These are phyloP conservation scores for Tolypocladium ovalisporum DNA, from an alignment of 2,329 filamentous ascomycete genomes.

Conservation along the genomic window DNA sequence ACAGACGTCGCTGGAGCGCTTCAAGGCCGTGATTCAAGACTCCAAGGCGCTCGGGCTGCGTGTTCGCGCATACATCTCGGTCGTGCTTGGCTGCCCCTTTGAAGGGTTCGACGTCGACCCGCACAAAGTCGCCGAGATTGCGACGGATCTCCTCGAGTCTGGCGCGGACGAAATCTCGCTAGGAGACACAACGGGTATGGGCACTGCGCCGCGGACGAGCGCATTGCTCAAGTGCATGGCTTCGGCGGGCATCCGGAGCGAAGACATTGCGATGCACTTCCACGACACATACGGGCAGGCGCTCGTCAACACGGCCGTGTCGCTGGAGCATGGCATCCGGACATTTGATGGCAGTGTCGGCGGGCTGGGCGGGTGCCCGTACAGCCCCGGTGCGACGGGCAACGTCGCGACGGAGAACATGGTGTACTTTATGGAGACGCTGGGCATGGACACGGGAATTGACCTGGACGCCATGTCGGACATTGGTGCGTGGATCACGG, in stretches of 20 bases:
- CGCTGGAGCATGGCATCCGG: slow-evolving; percentile 64
- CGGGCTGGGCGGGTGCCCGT: slow-evolving; percentile 76
- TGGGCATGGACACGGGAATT: slow-evolving; percentile 66
- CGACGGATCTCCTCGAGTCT: slow-evolving; percentile 64
- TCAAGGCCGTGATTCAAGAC: slow-evolving; percentile 57
- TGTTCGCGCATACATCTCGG: slow-evolving; percentile 71
- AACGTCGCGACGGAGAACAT: slow-evolving; percentile 81
- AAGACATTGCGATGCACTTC: slow-evolving; percentile 73
- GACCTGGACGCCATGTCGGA: slow-evolving; percentile 55
- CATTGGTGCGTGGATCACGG: slow-evolving; percentile 63
- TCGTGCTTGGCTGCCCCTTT: slow-evolving; percentile 72
- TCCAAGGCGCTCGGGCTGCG: slow-evolving; percentile 55
- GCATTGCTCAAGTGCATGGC: slow-evolving; percentile 54
- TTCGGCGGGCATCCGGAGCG: slow-evolving; percentile 55
- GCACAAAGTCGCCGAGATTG: slow-evolving; percentile 53
- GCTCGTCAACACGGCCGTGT: slow-evolving; percentile 69
- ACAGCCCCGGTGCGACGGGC: slow-evolving; percentile 73
- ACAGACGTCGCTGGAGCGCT: slow-evolving; percentile 58
- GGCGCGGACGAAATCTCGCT: slow-evolving; percentile 86
- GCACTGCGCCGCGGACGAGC: slow-evolving; percentile 61
- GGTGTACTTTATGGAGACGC: slow-evolving; percentile 64
- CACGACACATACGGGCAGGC: slow-evolving; percentile 85
- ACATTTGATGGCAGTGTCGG: slow-evolving; percentile 73
- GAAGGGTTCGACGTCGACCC: slow-evolving; percentile 55
- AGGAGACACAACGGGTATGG: slow-evolving; percentile 86